Evolutionary conservation across 2,329 filamentous ascomycete genomes (phyloP).

Genomic region (Bipolaris zeicola): DNA sequence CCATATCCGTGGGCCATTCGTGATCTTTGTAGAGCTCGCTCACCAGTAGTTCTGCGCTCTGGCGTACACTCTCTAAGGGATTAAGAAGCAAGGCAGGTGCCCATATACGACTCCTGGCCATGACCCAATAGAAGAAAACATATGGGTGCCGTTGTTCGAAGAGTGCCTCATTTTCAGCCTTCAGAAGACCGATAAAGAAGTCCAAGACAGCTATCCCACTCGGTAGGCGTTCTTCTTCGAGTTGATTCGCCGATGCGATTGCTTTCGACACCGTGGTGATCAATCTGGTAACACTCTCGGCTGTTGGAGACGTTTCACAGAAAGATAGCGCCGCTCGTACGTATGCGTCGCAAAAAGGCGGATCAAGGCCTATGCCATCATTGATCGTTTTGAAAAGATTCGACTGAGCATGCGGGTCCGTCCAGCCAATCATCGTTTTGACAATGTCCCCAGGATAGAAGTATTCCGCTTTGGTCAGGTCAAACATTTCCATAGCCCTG

Average conservation of each 20-base stretch:
- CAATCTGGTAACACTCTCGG: constrained; percentile 24
- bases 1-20: constrained; percentile 17
- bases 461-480: constrained; percentile 33
- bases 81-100: constrained; percentile 36
- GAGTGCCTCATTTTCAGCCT: constrained; percentile 28
- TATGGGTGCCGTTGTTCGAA: constrained; percentile 25
- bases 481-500: constrained; percentile 44
- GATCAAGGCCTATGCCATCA: constrained; percentile 37
- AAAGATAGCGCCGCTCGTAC: constrained; percentile 40
- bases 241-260: constrained; percentile 13
- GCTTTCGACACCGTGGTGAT: constrained; percentile 30
- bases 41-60: constrained; percentile 26
- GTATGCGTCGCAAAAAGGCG: constrained; percentile 39
- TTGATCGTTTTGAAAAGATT: constrained; percentile 32
- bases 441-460: constrained; percentile 46
- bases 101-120: constrained; percentile 26
- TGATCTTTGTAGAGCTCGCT: constrained; percentile 32
- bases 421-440: constrained; percentile 36
- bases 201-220: constrained; percentile 33
- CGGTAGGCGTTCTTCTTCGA: constrained; percentile 23
- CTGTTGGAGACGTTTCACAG: constrained; percentile 31
- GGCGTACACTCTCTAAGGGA: constrained; percentile 37
- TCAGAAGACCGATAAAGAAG: constrained; percentile 36
- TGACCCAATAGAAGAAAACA: constrained; percentile 30
- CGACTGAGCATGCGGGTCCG: constrained; percentile 21